Evolutionary conservation across 306 rosid genomes (phyloP), one percentile per base, ranked within the genome.

Genomic region (Sesbania bispinosa): DNA sequence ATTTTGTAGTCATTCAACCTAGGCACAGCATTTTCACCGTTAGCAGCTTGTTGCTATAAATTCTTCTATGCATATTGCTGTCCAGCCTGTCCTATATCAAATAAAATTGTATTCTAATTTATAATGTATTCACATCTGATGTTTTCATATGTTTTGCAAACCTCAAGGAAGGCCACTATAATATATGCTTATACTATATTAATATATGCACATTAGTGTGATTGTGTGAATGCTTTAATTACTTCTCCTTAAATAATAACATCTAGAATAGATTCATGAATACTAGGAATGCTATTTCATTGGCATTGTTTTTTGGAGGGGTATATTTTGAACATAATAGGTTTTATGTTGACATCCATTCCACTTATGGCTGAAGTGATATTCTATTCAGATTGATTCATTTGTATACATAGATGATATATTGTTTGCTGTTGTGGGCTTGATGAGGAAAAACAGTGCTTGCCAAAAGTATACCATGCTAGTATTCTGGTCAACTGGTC

Each of bases 101-200:
- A 60, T 86, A 90, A 45, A 77, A 77, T 78, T 43, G 14, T 58
- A 32, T 45, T 58, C 29, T 50, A 62, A 38, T 50, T 62, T 62
- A 62, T 74, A 36, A 48, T 38, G 36, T 2, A 15, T 32, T 8
- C 13, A 9, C 20, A 30, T 15, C 45, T 7, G 4, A 30, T 36
- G n/a, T 24, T 24, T 14, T 42, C n/a, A 2, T 43, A 4, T 47
- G 15, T 18, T 29, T 50, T 19, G 20, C 65, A 7, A 50, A 38
- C 10, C 36, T 33, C 35, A 27, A 18, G 7, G 32, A 18, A 23
- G 21, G 45, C 66, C 18, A 39, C 45, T 48, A 9, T 14, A 47
- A 21, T 50, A 21, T 24, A 48, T 16, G 21, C 21, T n/a, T n/a
- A n/a, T n/a, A n/a, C 14, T 42, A 18, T 41, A 71, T 41, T 41